phyloP scores from a whole-genome alignment of 371 early-diverging fungal species.

The Dichotomocladium elegans region DNA sequence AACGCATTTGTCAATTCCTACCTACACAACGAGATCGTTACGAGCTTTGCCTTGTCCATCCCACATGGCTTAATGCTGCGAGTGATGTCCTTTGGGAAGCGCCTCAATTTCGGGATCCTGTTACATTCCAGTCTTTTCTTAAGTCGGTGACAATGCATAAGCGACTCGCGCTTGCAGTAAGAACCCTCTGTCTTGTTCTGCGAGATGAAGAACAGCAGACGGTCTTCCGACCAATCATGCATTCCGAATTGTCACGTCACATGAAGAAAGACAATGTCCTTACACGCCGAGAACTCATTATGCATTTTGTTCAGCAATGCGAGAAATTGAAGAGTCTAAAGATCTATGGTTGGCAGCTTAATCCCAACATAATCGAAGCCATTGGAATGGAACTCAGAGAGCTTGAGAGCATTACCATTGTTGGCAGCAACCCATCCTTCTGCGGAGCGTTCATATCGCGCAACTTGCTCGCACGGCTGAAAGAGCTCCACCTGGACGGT shows the following conservation, averaged over 20 bases:
- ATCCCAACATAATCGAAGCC: constrained; percentile 15
- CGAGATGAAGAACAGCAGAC: constrained; percentile 10
- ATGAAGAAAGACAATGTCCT: constrained; percentile 8
- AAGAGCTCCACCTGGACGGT: constrained; percentile 21
- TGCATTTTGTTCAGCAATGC: constrained; percentile 18
- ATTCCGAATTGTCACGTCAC: constrained; percentile 12
- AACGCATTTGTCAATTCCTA: constrained; percentile 32
- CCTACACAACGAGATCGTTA: constrained; percentile 20
- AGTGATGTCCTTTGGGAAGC: constrained; percentile 32
- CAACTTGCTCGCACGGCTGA: constrained; percentile 14
- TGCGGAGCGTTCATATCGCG: constrained; percentile 10
- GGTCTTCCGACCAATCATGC: constrained; percentile 16
- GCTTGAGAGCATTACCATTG: constrained; percentile 15
- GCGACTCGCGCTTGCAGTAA: constrained; percentile 22
- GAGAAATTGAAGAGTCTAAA: constrained; percentile 25
- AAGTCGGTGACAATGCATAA: constrained; percentile 3
- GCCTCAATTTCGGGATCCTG: constrained; percentile 20
- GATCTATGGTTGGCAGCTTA: constrained; percentile 37
- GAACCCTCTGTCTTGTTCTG: constrained; percentile 17
- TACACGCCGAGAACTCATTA: constrained; percentile 11
- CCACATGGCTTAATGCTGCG: constrained; percentile 27
- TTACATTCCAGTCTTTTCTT: constrained; percentile 16
- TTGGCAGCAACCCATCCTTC: constrained; percentile 17
- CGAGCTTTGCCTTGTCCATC: constrained; percentile 25
- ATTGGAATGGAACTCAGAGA: constrained; percentile 7